Percentiles rank a stretch among this genome's conserved stretches.
These are phyloP conservation scores for Hepatocystis sp. DNA, from an alignment of 169 alveolate genomes.

Conservation along the genomic window DNA sequence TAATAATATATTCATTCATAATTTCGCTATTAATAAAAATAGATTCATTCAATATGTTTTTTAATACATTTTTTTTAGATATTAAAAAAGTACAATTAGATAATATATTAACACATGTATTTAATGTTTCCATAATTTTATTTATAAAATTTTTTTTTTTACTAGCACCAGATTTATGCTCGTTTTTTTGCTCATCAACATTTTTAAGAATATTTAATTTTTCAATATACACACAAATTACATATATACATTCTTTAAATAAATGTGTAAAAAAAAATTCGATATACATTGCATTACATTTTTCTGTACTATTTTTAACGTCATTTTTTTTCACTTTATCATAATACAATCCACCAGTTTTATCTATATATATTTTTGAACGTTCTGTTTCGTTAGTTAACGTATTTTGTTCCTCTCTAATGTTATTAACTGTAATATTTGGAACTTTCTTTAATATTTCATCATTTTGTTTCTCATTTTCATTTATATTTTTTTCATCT, in stretches of 20 bases:
- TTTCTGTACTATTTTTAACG: not conserved
- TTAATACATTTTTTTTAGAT: conserved; percentile 32
- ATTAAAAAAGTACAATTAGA: conserved; percentile 23
- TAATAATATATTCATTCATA: conserved; percentile 17
- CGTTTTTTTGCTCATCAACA: not conserved
- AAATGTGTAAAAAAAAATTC: not conserved
- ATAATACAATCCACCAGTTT: too few species aligned
- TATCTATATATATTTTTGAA: too few species aligned
- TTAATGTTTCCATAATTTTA: conserved; percentile 51
- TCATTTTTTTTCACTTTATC: not conserved
- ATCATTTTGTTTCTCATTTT: too few species aligned
- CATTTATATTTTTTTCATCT: too few species aligned
- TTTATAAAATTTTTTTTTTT: not conserved
- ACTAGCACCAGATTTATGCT: not conserved
- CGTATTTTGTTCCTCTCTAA: too few species aligned
- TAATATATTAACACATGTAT: conserved; percentile 7
- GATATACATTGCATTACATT: not conserved
- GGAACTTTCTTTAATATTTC: too few species aligned
- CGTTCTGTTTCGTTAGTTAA: too few species aligned
- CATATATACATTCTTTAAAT: conserved; percentile 26
- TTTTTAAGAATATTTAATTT: not conserved
- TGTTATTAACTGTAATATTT: too few species aligned
- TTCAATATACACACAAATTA: conserved; percentile 11
- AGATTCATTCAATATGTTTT: conserved; percentile 22
- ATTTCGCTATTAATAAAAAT: conserved; percentile 25